Base-by-base conservation (phyloP, 768 basidiomycete species). In the Russula lepida region DNA sequence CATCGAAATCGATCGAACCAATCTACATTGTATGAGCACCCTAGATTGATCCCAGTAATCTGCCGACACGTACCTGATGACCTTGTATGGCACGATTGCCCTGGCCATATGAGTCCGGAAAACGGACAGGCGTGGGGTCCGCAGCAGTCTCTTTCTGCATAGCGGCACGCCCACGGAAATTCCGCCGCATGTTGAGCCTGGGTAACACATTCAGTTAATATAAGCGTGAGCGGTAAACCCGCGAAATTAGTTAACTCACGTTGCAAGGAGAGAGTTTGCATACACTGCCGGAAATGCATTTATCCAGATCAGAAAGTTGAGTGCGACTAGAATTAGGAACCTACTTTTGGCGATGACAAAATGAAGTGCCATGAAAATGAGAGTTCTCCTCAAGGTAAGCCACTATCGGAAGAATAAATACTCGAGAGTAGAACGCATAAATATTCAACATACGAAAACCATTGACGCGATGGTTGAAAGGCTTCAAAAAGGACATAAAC, bases 281-380 rank as follows among this genome's bases (percentile, higher is more conserved):
- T 66, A 66, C 54, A 66, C 65, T 66, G 9, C 6, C 15, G 25
- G 23, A 46, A 23, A 30, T n/a, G 15, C 4, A 13, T 30, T 43
- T 43, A 51, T 41, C 12, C 33, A 46, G 28, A 60, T 43, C 19
- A 23, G n/a, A 6, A 30, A 17, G 13, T 19, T 12, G 6, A 25
- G 30, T 7, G 17, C 12, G 9, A 25, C 7, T 46, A 30, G 15
- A 30, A 25, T 15, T 21, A 6, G 35, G 27, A 37, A 37, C 23
- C 53, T 56, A 67, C 66, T 53, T 49, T 67, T 67, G 30, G 51
- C 47, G 39, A 67, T 66, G 6, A 37, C 56, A 35, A 67, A 67
- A 58, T 67, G 66, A 9, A 67, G 28, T 13, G 60, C 64, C 48
- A 67, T 58, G 33, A 67, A 67, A 37, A 67, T 33, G 25, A 67